Conservation (phyloP, 106 monocot species). For the Agapanthus africanus region DNA sequence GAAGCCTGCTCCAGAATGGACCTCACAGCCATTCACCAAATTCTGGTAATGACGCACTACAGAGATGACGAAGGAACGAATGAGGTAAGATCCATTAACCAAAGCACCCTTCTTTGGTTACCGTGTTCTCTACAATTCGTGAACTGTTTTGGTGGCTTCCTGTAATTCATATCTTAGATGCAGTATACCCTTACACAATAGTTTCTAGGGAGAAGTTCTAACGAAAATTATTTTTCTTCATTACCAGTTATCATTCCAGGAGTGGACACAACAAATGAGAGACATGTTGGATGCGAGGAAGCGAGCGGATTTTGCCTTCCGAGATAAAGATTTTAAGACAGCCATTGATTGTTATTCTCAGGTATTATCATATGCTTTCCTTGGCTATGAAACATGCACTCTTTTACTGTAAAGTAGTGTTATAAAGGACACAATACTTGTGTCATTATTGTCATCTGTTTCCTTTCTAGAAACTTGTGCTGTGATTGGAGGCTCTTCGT, state of each 20-base stretch:
- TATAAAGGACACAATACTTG: too few species aligned
- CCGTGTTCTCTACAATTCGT: not conserved
- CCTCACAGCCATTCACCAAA: constrained; percentile 90
- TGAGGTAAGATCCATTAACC: constrained; percentile 68
- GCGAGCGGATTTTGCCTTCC: constrained; percentile 72
- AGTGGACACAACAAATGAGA: constrained; percentile 80
- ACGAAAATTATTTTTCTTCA: constrained; percentile 3
- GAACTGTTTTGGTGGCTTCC: not conserved
- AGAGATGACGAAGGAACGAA: constrained; percentile 90
- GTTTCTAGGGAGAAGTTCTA: not conserved
- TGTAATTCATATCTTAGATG: not conserved
- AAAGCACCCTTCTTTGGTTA: not conserved
- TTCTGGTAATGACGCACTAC: constrained; percentile 71
- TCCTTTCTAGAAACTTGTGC: too few species aligned
- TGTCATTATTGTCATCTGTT: too few species aligned
- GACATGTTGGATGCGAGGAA: constrained; percentile 82
- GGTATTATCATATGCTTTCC: constrained; percentile 28
- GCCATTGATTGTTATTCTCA: constrained; percentile 78
- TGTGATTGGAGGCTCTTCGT: too few species aligned
- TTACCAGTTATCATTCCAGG: constrained; percentile 73
- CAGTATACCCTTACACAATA: too few species aligned
- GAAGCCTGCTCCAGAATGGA: constrained; percentile 97
- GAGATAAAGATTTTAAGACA: constrained; percentile 75
- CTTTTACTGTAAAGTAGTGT: too few species aligned
- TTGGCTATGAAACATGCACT: too few species aligned